Evolutionary conservation across 2,329 filamentous ascomycete species (phyloP), one percentile per base, ranked within the genome.

Genomic region (Cercospora nicotianae): DNA sequence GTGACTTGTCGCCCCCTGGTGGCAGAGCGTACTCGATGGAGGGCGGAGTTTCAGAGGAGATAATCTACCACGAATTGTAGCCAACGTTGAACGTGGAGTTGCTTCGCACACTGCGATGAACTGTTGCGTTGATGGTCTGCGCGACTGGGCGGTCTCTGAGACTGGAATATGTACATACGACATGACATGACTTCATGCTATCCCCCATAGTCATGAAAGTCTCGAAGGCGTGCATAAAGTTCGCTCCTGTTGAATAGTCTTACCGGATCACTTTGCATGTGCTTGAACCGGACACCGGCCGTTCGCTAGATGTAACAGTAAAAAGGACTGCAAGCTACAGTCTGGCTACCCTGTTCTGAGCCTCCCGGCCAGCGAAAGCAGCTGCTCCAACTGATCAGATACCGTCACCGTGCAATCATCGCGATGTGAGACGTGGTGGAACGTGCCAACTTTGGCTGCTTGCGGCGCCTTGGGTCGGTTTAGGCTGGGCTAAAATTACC

Each of bases 401-500:
- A 26, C 20, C 30, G 30, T 59, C 2, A 26, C 20, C 30, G 30
- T 59, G 55, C 8, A 53, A 16, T 53, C 16, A 55, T 26, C 13
- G 48, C 13, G n/a, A 7, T 55, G 48, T 28, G 48, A 55, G 20
- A 26, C 48, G 23, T 26, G 20, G 26, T 28, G 53, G 53, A 36
- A 36, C 55, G 55, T 59, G 55, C 55, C 30, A 36, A 36, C 31
- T 33, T 20, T 36, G 55, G 48, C 28, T 59, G 55, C 16, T 59
- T 59, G 55, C 30, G 55, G 55, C 55, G 30, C 55, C 23, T 55
- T 28, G 12, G 13, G 48, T 53, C 20, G 48, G 48, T 23, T 55
- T 26, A 20, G 28, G 55, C 55, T 59, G 55, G 31, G 55, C 55
- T 36, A 59, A 59, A 59, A 59, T 59, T 59, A 20, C 28, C 18